Conservation (phyloP, 495 filamentous ascomycete genomes). For the Podospora didyma region DNA sequence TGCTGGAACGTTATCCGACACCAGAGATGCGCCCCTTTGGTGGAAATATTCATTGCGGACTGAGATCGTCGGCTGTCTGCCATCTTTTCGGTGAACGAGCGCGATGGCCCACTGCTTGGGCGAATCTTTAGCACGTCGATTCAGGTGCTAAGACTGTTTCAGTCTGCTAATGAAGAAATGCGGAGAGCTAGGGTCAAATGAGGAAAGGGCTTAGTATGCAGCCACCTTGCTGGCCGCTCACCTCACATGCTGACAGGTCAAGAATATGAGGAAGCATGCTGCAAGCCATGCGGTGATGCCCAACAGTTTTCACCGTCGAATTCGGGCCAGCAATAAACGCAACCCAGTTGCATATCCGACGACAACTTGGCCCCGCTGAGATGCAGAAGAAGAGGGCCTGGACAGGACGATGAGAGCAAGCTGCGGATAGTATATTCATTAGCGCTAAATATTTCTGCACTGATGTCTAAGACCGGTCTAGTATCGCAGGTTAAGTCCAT, state of each 20-base stretch:
- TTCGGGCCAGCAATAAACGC: slow-evolving; percentile 8
- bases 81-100: neutral
- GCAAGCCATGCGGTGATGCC: slow-evolving; percentile 12
- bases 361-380: slow-evolving; percentile 1
- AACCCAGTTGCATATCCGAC: slow-evolving; percentile 11
- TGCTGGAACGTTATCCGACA: neutral
- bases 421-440: neutral
- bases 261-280: neutral
- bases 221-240: neutral
- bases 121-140: neutral
- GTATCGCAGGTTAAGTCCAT: neutral
- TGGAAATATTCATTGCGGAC: neutral
- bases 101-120: neutral
- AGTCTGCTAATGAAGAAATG: neutral
- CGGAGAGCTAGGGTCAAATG: neutral
- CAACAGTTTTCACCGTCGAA: slow-evolving; percentile 6
- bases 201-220: neutral
- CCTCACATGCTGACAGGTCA: slow-evolving; percentile 1
- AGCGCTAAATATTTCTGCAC: neutral
- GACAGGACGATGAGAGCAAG: no score
- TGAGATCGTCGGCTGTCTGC: neutral
- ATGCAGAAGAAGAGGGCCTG: neutral
- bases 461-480: neutral
- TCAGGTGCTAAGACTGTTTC: neutral
- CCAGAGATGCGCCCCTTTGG: neutral